Evolutionary conservation across 352 stramenopile genomes (phyloP), one percentile per base, ranked within the genome.

Genomic region (Globisporangium ultimum): DNA sequence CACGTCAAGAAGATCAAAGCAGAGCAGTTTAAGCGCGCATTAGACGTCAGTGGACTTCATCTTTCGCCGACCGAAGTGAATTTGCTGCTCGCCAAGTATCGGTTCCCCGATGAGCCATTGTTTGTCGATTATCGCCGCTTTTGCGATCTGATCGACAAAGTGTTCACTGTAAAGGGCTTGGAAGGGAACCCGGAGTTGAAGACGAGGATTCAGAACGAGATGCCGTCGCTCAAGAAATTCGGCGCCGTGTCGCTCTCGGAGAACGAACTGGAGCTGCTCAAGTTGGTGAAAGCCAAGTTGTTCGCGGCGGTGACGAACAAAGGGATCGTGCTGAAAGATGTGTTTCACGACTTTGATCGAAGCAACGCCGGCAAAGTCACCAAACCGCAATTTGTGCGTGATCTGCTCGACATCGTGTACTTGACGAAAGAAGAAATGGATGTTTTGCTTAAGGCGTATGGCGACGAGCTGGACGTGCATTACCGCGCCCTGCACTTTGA

Each of bases 291-390:
- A 63, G 64, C 66, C 32, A 89, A 89, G 55, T 64, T 94, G 1
- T 55, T 80, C 0, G 63, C 73, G 12, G 80, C 85, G 0, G 76
- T 91, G n/a, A 77, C 80, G 58, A 84, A 74, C 64, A 91, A 91
- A 54, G 85, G 85, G 10, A 77, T 95, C 46, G 80, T 95, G n/a
- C 61, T 95, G 9, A 95, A 95, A 57, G 84, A 93, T 48, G 84
- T 95, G 0, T 95, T 95, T 55, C 85, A 84, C 46, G 85, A 95
- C 58, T 95, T 95, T 21, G 84, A 95, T 53, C 74, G 79, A 47
- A 93, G 75, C 66, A 92, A 95, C 51, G 81, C 82, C 12, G 85
- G 85, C 24, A 91, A 91, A 55, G 85, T 95, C 32, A 93, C 84
- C 7, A 87, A 87, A 48, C 43, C 84, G 10, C 83, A 92, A 66